Base-by-base conservation (phyloP, 352 stramenopile species). In the Globisporangium polare region DNA sequence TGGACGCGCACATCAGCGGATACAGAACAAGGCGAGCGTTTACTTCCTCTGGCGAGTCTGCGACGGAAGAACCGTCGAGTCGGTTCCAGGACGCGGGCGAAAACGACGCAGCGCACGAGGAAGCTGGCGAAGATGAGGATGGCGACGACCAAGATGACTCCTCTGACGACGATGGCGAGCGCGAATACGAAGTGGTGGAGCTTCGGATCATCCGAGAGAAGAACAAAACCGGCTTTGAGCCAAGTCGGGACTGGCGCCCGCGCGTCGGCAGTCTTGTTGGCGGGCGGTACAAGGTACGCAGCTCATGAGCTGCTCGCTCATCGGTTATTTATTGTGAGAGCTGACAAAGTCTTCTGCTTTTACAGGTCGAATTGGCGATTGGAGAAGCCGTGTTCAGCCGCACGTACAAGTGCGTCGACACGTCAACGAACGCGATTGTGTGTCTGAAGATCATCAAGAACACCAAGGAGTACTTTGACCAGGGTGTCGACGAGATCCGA, bases 391-490 rank as follows among this genome's bases (percentile, higher is more conserved):
- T 92, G 3, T 94, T 94, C 58, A 94, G 85, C 49, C 76, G 80
- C 33, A 91, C 85, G 24, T 94, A 92, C 74, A 92, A 92, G 55
- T 88, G 82, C 35, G 55, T 76, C 7, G 83, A 94, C 62, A 76
- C 69, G 24, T 71, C 39, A 1, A 86, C 69, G 17, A 72, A 94
- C 53, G 66, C 95, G 58, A 75, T 86, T 53, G 96, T 99, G 49
- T 99, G 96, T 62, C 71, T 99, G 26, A 99, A 99, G 69, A 94
- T 99, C 29, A 98, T 99, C 73, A 99, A 99, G 75, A 99, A 99
- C 79, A 98, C 96, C 59, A 99, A 99, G 73, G 97, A 99, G 65
- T 99, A 98, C 73, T 98, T 99, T 67, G 97, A 99, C 64, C 97
- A 99, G 74, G 85, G 84, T 5, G 68, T 94, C 26, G 85, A 94